These are phyloP conservation scores for Chrysoporthe puriensis DNA, from an alignment of 2,329 filamentous ascomycete species.

Conservation along the genomic window DNA sequence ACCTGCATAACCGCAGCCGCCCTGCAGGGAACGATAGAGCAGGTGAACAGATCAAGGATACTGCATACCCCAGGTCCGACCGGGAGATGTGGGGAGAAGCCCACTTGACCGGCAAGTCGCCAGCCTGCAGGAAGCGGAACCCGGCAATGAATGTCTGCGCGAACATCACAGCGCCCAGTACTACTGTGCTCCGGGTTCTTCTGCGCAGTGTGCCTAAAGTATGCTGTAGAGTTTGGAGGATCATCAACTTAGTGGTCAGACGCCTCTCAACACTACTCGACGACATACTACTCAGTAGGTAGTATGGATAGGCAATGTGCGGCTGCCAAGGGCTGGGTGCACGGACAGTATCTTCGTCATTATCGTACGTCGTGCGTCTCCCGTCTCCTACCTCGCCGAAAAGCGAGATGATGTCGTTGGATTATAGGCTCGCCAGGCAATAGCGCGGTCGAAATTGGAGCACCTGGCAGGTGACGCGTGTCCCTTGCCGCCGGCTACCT, in stretches of 20 bases:
- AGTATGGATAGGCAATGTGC: too few relatives aligned
- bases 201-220: too few relatives aligned
- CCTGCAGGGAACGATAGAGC: background rate
- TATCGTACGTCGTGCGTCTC: background rate
- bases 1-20: conserved; percentile 10
- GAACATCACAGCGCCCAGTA: background rate
- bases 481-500: background rate
- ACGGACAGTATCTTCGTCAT: background rate
- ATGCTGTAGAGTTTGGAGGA: too few relatives aligned
- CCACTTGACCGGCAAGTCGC: background rate
- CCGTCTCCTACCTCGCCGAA: background rate
- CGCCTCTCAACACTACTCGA: too few relatives aligned
- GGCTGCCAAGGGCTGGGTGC: too few relatives aligned
- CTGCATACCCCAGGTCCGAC: background rate
- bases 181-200: background rate
- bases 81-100: background rate
- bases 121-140: background rate
- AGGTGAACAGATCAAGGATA: background rate
- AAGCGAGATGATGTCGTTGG: background rate
- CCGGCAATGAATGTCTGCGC: background rate
- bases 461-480: background rate
- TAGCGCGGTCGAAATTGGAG: background rate
- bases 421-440: background rate
- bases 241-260: too few relatives aligned
- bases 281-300: too few relatives aligned